These are phyloP conservation scores for Aspergillus conjunctus DNA, from an alignment of 495 filamentous ascomycete species.

Conservation along the genomic window DNA sequence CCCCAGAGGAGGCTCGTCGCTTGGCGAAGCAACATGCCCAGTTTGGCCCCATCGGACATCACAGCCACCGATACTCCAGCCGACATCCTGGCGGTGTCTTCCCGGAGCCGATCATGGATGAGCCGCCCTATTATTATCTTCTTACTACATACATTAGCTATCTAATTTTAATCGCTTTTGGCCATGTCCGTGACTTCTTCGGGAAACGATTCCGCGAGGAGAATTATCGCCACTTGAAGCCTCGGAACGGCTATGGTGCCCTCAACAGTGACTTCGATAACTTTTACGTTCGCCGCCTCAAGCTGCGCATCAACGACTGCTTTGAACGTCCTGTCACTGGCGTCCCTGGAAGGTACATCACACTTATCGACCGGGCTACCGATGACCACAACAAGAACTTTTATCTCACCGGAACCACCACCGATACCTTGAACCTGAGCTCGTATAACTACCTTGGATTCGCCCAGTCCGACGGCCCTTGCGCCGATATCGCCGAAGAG, in stretches of 20 bases:
- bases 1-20: conserved; percentile 76
- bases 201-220: conserved; percentile 89
- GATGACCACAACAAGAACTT: conserved; percentile 88
- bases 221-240: conserved; percentile 80
- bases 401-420: conserved; percentile 82
- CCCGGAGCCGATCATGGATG: conserved; percentile 84
- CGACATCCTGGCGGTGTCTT: conserved; percentile 76
- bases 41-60: conserved; percentile 83
- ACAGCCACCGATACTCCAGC: conserved; percentile 83
- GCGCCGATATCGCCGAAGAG: conserved; percentile 91
- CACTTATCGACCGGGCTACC: conserved; percentile 82
- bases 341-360: conserved; percentile 92
- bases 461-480: conserved; percentile 95
- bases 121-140: conserved; percentile 95
- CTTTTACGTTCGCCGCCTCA: conserved; percentile 91
- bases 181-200: conserved; percentile 95
- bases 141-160: conserved; percentile 98
- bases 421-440: conserved; percentile 97
- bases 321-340: conserved; percentile 90
- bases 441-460: conserved; percentile 99
- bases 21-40: conserved; percentile 82
- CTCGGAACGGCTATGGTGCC: conserved; percentile 88
- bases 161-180: conserved; percentile 91
- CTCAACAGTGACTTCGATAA: conserved; percentile 98
- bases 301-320: conserved; percentile 94